Evolutionary conservation across 345 rosid species (phyloP), one percentile per base, ranked within the genome.

Genomic region (Populus simonii): DNA sequence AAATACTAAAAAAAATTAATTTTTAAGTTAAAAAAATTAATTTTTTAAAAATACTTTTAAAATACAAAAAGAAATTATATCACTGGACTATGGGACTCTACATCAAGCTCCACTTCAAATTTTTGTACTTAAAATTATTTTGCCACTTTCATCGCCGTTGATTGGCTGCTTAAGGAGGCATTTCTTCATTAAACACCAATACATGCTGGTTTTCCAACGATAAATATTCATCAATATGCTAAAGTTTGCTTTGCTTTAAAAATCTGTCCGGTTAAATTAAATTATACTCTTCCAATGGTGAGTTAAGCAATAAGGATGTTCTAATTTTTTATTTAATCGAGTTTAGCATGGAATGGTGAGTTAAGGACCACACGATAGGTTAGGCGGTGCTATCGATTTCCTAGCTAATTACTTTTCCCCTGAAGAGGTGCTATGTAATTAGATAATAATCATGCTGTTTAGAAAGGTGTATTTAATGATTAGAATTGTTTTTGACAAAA

Each of bases 31-130:
- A 25, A 25, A 25, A 25, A 25, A 25, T 25, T 25, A 25, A 25
- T 29, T 29, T 31, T 31, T 31, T 31, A 0, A 31, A 31, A 4
- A 33, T 33, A 33, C 4, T 33, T 33, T 33, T 33, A 33, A 33
- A 31, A 33, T 5, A 33, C 4, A 0, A 33, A 33, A 33, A 33
- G 4, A 33, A 33, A 5, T 0, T 0, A 4, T 0, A 4, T 33
- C 36, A 41, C 22, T 38, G 18, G 31, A 77, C 3, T 15, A n/a
- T 18, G 70, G 77, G 63, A 17, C 69, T 67, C 77, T 17, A 5
- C 81, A 67, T 79, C 78, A 79, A 79, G 25, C 35, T 79, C 81
- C 81, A 73, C 78, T 73, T 74, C 6, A 20, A 6, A 55, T 5
- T 79, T 79, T 66, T 77, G 55, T 65, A 22, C 7, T 45, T 20